Evolutionary conservation across 2,329 filamentous ascomycete genomes (phyloP), one percentile per base, ranked within the genome.

Genomic region (Apiospora hydei): DNA sequence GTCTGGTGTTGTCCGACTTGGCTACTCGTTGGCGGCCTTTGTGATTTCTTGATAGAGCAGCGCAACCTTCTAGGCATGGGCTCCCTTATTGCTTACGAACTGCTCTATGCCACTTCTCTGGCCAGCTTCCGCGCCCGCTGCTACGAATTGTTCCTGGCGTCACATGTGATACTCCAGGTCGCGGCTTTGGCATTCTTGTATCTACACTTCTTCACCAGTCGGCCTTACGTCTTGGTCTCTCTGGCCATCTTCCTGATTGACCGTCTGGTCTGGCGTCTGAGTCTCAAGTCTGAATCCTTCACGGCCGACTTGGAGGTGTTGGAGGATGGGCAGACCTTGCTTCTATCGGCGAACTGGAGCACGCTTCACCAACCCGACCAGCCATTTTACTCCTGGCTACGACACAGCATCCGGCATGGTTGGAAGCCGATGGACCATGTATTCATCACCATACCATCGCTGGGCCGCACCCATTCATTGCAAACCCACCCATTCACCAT

Each of bases 401-500:
- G 77, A 72, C 72, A 80, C 72, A 82, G 82, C 76, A 84, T 87
- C 74, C 77, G 75, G 5, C 73, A 83, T 68, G 90, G 90, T 53
- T 92, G 90, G 90, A 77, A 83, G 26, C 86, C 90, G 2, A 88
- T 89, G 21, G 88, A 91, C 76, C 91, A 92, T 78, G 84, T 91
- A 68, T 92, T 92, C 79, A 78, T 92, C 71, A 88, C 88, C 1
- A 81, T 92, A 0, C 90, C 90, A 0, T 82, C 81, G 0, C 83
- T 92, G 7, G 86, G 86, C 1, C 79, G 81, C 3, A 85, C 83
- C 70, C 86, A 91, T 76, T 77, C 81, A 3, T 77, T 91, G 1
- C 90, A 92, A 80, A 85, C 90, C 0, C 90, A 93, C 77, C 91
- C 90, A 0, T 92, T 92, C 79, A 92, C 90, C 11, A 91, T 93